A percentile compares a stretch with the other conserved stretches of the same genome.
Conservation (phyloP, 2,329 filamentous ascomycete genomes). For the Venturia aucupariae region DNA sequence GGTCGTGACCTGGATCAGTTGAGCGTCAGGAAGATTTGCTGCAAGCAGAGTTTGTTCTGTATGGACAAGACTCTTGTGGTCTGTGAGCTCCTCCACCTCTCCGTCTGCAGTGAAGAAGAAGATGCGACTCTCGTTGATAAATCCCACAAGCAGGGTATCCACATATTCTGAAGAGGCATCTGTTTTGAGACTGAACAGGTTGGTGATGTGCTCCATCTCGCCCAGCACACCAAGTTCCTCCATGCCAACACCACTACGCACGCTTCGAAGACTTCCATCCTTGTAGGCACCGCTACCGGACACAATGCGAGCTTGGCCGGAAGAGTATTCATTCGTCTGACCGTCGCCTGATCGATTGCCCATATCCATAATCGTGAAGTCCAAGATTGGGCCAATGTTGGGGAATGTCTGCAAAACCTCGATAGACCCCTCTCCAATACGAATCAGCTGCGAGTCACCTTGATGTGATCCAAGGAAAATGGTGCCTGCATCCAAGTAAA, state of each 20-base stretch:
- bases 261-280: constrained; percentile 79
- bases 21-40: constrained; percentile 54
- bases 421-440: constrained; percentile 47
- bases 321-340: constrained; percentile 83
- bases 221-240: constrained; percentile 78
- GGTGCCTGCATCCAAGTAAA: constrained; percentile 64
- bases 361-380: constrained; percentile 95
- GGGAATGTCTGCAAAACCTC: constrained; percentile 63
- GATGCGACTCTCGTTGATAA: constrained; percentile 72
- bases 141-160: constrained; percentile 72
- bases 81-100: constrained; percentile 77
- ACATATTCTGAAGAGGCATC: constrained; percentile 40
- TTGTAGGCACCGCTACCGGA: constrained; percentile 85
- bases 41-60: constrained; percentile 63
- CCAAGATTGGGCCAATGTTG: constrained; percentile 85
- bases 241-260: constrained; percentile 86
- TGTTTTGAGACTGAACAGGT: constrained; percentile 59
- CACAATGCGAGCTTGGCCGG: constrained; percentile 86
- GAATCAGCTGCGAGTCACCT: constrained; percentile 79
- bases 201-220: constrained; percentile 64
- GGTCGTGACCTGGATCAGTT: constrained; percentile 75
- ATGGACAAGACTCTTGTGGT: constrained; percentile 62
- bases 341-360: constrained; percentile 72
- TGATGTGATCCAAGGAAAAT: constrained; percentile 89
- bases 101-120: constrained; percentile 68